Percentiles rank a stretch among this genome's conserved stretches.
phyloP scores from a whole-genome alignment of 768 basidiomycete genomes.

The Cystofilobasidium bisporidii region DNA sequence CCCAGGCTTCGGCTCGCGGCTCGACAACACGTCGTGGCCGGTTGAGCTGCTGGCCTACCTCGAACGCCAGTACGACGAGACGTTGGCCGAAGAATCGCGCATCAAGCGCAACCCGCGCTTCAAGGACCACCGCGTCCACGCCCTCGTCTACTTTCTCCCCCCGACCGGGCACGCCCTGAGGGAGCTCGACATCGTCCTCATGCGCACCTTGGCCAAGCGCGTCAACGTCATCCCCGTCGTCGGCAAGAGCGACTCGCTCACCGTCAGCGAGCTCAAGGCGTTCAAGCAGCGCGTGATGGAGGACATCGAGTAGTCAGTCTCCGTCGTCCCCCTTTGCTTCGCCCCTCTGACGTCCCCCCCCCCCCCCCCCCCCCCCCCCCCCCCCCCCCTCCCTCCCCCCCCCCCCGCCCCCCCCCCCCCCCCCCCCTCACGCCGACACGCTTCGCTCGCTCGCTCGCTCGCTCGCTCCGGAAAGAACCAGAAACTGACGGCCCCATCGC shows the following conservation, averaged over 20 bases:
- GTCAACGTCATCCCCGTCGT: conserved; percentile 97
- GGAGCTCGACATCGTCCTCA: conserved; percentile 98
- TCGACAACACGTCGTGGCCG: conserved; percentile 98
- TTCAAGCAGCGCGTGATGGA: conserved; percentile 99
- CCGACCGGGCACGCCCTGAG: conserved; percentile 93
- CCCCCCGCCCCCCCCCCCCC: conserved; percentile 50
- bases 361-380: no score
- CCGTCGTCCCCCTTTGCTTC: no score
- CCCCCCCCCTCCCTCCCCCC: conserved; percentile 95
- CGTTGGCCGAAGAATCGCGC: conserved; percentile 92
- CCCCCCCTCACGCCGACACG: no score
- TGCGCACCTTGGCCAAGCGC: conserved; percentile 92
- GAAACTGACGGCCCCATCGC: no score
- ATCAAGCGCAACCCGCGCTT: conserved; percentile 99
- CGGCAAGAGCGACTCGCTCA: conserved; percentile 92
- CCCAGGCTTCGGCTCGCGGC: conserved; percentile 96
- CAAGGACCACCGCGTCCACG: conserved; percentile 71
- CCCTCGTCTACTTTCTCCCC: conserved; percentile 93
- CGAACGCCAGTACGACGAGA: conserved; percentile 98
- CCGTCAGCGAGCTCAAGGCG: conserved; percentile 78
- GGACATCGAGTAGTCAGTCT: conserved; percentile 91
- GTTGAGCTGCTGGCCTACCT: conserved; percentile 93
- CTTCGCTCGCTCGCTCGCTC: no score
- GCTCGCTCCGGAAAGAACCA: no score
- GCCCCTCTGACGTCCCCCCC: no score